Evolutionary conservation across 106 monocot species (phyloP).

Genomic region (Agapanthus africanus): DNA sequence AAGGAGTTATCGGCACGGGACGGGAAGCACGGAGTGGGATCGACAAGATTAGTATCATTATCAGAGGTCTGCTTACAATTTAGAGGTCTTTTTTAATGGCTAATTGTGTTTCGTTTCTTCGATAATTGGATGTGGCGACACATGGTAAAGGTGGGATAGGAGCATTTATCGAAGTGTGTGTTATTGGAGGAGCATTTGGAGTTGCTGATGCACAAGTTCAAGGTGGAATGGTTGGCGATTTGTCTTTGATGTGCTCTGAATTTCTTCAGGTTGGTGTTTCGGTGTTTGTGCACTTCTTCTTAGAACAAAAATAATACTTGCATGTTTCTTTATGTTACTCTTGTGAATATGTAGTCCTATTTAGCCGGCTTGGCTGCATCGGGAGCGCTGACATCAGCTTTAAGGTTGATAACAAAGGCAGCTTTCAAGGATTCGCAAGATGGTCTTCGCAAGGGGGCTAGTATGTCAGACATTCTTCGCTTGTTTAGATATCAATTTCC

Average conservation of each 20-base stretch:
- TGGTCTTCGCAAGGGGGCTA: slow-evolving; percentile 60
- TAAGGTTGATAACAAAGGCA: slow-evolving; percentile 49
- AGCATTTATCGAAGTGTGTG: slow-evolving; percentile 32
- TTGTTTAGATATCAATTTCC: no score
- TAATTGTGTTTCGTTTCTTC: no score
- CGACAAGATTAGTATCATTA: no score
- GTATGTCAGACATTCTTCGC: no score
- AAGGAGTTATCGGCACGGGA: no score
- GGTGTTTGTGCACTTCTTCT: not conserved
- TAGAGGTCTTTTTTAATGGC: no score
- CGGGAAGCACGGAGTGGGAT: no score
- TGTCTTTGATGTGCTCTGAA: slow-evolving; percentile 53
- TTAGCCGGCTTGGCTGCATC: slow-evolving; percentile 51
- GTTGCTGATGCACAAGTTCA: slow-evolving; percentile 50
- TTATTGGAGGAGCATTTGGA: slow-evolving; percentile 49
- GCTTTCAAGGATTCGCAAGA: slow-evolving; percentile 33
- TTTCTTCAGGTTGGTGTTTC: slow-evolving; percentile 35
- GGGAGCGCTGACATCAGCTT: slow-evolving; percentile 42
- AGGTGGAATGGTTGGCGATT: slow-evolving; percentile 65
- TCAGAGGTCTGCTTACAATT: no score
- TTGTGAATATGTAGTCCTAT: slow-evolving; percentile 33
- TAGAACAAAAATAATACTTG: not conserved
- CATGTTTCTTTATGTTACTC: not conserved
- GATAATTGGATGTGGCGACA: slow-evolving; percentile 56
- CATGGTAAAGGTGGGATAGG: slow-evolving; percentile 46